A percentile compares a stretch with the other conserved stretches of the same genome.
Conservation (phyloP, 148 eudicot genomes). For the Camellia japonica region DNA sequence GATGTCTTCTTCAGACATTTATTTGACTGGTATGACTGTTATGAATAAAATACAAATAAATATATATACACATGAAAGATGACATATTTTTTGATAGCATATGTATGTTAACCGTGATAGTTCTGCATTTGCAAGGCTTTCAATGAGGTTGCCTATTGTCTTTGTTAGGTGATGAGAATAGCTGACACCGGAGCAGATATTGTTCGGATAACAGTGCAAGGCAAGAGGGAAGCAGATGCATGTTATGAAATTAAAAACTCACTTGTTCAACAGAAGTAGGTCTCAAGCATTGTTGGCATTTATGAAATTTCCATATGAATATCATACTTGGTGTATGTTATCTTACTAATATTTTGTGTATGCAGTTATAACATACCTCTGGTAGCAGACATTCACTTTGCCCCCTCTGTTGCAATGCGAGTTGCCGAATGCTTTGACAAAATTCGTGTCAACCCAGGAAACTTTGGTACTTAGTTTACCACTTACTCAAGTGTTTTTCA, state of each 20-base stretch:
- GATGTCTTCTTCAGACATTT: background rate
- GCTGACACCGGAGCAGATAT: constrained; percentile 96
- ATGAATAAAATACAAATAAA: background rate
- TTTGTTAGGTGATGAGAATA: constrained; percentile 80
- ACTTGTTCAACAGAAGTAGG: constrained; percentile 94
- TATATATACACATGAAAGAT: background rate
- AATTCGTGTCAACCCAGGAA: constrained; percentile 98
- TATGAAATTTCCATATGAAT: background rate
- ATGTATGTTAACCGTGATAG: background rate
- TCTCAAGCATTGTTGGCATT: constrained; percentile 13
- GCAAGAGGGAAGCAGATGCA: constrained; percentile 97
- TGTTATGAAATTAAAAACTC: constrained; percentile 91
- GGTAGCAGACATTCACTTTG: constrained; percentile 98
- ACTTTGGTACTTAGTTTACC: constrained; percentile 62
- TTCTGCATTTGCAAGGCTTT: background rate
- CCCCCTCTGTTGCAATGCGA: constrained; percentile 89
- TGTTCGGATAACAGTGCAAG: constrained; percentile 95
- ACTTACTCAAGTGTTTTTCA: constrained; percentile 9
- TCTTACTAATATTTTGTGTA: constrained; percentile 13
- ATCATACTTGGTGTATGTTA: background rate
- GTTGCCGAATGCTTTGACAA: constrained; percentile 98
- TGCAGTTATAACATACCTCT: constrained; percentile 94
- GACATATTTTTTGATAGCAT: background rate
- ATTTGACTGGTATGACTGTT: background rate
- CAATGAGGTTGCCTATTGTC: constrained; percentile 13